phyloP scores from a whole-genome alignment of 805 yeast species.

The Lipomyces kockii region DNA sequence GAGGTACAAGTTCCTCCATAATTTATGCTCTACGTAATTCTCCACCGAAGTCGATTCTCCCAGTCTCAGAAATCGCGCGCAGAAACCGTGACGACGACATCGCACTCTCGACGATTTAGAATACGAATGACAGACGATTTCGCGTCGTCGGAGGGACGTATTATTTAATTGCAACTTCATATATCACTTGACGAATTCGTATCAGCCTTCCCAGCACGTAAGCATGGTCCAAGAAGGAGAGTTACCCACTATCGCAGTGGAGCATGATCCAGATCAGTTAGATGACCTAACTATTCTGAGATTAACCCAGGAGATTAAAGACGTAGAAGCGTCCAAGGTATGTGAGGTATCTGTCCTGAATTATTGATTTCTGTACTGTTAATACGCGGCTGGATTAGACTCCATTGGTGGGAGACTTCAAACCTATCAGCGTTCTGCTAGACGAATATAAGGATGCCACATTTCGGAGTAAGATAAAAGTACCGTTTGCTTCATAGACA shows the following conservation, averaged over 20 bases:
- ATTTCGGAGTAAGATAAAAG: slow-evolving; percentile 31
- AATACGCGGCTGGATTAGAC: slow-evolving; percentile 7
- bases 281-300: slow-evolving; percentile 36
- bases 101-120: neutral
- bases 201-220: neutral
- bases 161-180: neutral
- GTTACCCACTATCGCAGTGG: neutral
- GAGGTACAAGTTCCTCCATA: too few relatives aligned
- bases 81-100: neutral
- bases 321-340: slow-evolving; percentile 35
- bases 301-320: slow-evolving; percentile 36
- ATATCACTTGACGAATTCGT: neutral
- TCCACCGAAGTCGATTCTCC: too few relatives aligned
- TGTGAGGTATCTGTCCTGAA: neutral
- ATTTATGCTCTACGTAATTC: too few relatives aligned
- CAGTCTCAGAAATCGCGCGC: too few relatives aligned
- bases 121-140: neutral
- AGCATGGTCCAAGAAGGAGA: neutral
- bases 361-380: too few relatives aligned
- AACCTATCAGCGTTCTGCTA: slow-evolving; percentile 23
- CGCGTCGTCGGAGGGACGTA: neutral
- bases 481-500: neutral
- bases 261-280: slow-evolving; percentile 30
- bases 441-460: slow-evolving; percentile 33
- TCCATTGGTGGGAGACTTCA: slow-evolving; percentile 32